Conservation (phyloP, 495 filamentous ascomycete species). For the Penicillium waksmanii region DNA sequence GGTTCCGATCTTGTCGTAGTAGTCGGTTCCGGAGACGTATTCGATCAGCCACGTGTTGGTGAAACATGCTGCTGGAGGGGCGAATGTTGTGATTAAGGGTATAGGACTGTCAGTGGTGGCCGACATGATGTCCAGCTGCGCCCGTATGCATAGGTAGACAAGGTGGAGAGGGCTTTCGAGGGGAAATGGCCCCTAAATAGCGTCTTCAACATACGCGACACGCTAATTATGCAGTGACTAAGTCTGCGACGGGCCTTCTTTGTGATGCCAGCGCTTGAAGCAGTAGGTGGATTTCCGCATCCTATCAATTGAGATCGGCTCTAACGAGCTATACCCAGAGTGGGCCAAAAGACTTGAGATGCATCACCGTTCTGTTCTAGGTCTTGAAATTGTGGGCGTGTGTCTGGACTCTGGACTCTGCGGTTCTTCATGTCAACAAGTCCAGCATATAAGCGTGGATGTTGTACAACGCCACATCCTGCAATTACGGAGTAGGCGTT, state of each 20-base stretch:
- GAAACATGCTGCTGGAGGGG: slow-evolving; percentile 6
- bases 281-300: neutral
- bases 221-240: neutral
- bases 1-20: slow-evolving; percentile 2
- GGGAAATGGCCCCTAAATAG: neutral
- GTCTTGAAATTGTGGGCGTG: neutral
- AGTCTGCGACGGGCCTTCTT: neutral
- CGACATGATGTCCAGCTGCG: neutral
- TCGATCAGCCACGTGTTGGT: slow-evolving; percentile 13
- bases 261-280: neutral
- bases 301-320: neutral
- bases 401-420: too few species aligned
- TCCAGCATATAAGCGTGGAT: neutral
- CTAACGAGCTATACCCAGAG: neutral
- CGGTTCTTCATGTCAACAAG: neutral
- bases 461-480: neutral
- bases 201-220: neutral
- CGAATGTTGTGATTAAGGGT: slow-evolving; percentile 4
- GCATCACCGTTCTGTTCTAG: neutral
- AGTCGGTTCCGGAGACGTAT: slow-evolving; percentile 5
- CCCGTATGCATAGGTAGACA: neutral
- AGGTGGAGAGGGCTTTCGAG: neutral
- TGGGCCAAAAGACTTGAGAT: neutral
- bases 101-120: slow-evolving; percentile 2
- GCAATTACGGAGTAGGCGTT: neutral